Conservation (phyloP, 2,329 filamentous ascomycete genomes). For the Didymella arachidicola region DNA sequence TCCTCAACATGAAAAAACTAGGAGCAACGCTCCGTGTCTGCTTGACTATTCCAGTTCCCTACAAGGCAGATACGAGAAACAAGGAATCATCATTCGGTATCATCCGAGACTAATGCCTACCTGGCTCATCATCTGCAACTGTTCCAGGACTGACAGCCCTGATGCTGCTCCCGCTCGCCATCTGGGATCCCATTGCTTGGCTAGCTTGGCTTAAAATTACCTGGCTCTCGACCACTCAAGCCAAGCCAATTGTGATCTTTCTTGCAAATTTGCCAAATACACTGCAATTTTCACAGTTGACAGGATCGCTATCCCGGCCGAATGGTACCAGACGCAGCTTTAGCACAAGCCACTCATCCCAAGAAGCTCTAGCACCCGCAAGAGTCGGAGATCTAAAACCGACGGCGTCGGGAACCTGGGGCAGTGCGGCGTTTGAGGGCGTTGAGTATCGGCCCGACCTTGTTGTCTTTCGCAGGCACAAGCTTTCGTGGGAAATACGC, state of each 20-base stretch:
- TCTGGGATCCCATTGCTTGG: not conserved
- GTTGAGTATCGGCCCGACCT: constrained; percentile 10
- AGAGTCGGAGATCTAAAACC: constrained; percentile 5
- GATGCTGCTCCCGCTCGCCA: constrained; percentile 15
- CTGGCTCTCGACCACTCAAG: not conserved
- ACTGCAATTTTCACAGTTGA: not conserved
- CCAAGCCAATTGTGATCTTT: not conserved
- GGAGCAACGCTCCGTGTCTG: not conserved
- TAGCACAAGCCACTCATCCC: not conserved
- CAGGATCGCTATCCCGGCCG: constrained; percentile 7
- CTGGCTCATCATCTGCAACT: constrained; percentile 3
- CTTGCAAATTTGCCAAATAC: not conserved
- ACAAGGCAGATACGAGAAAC: constrained; percentile 4
- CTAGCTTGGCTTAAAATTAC: constrained; percentile 4
- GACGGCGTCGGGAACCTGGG: constrained; percentile 12
- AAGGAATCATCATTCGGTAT: constrained; percentile 12
- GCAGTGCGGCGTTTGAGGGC: constrained; percentile 13
- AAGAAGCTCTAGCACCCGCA: constrained; percentile 8
- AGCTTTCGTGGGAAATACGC: constrained; percentile 13
- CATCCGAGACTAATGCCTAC: constrained; percentile 7
- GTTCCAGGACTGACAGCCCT: constrained; percentile 8
- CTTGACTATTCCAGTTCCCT: not conserved
- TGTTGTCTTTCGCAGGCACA: constrained; percentile 2
- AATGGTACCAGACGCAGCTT: constrained; percentile 2
- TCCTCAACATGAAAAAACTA: constrained; percentile 8